Base-by-base conservation (phyloP, 108 stramenopile genomes). In the Schizochytrium sp. region DNA sequence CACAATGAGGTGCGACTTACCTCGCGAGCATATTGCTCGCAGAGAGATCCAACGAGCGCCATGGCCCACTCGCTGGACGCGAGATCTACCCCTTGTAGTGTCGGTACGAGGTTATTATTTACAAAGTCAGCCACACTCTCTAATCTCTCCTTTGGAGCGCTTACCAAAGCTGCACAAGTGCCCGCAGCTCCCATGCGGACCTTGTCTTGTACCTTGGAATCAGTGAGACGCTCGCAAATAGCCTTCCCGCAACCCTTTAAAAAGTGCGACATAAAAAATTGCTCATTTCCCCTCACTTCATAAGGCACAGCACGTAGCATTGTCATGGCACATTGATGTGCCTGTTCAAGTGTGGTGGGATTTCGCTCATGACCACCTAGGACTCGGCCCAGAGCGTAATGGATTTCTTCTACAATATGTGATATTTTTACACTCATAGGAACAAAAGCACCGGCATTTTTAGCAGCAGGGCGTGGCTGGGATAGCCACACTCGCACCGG, bases 401-500 rank as follows among this genome's bases (percentile, higher is more conserved):
- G 47, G 8, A 83, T 40, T 83, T 83, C 50, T 28, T 83, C 76
- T 5, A 83, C 47, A 28, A 83, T 55, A n/a, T 3, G 47, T n/a
- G 76, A 49, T 5, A 83, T 83, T 42, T 83, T 83, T 8, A 83
- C 53, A 40, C 76, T 83, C 47, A 83, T 49, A n/a, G 76, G 53
- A 10, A 55, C 76, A 42, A 83, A 83, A 5, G 76, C 47, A 10
- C 50, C 47, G 28, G 47, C 53, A 13, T 83, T 83, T 28, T 28
- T 28, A 7, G 42, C 64, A 13, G 64, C 64, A 10, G 76, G 76
- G 15, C 76, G 76, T 5, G 50, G 76, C 76, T 83, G 76, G 50
- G 76, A 83, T n/a, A 83, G 76, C 76, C 76, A 83, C n/a, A 83
- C 53, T 47, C 76, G 76, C 8, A 83, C 76, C n/a, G 76, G 76